Evolutionary conservation across 129 eudicot genomes (phyloP).

Genomic region (Mikania micrantha): DNA sequence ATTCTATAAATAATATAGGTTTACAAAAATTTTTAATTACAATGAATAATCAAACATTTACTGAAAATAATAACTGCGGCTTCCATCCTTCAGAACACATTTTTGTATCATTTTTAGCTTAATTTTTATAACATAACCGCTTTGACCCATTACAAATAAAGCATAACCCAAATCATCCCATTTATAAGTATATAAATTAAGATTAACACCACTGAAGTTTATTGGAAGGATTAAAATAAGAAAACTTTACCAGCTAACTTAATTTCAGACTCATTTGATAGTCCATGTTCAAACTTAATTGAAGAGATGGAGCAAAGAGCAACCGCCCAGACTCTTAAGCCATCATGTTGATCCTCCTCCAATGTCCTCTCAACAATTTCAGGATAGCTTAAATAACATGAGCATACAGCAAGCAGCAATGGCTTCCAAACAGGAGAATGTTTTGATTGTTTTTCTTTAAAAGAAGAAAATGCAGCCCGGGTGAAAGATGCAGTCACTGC

Average conservation of each 20-base stretch:
- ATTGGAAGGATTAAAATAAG: not conserved
- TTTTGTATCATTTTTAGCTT: not conserved
- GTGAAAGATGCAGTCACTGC: slow-evolving; percentile 36
- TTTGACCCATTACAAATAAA: not conserved
- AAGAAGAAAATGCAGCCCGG: slow-evolving; percentile 54
- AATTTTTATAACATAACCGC: not conserved
- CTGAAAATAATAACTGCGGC: not conserved
- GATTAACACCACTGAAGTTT: not conserved
- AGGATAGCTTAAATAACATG: slow-evolving; percentile 60
- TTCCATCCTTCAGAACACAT: not conserved
- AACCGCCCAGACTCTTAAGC: slow-evolving; percentile 46
- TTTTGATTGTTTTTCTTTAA: slow-evolving; percentile 37
- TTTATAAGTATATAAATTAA: not conserved
- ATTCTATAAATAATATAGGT: not conserved
- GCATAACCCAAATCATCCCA: not conserved
- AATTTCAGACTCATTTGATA: slow-evolving; percentile 49
- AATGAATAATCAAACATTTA: not conserved
- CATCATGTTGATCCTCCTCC: slow-evolving; percentile 45
- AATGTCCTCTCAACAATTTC: slow-evolving; percentile 43
- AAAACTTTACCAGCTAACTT: slow-evolving; percentile 52
- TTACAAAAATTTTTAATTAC: not conserved
- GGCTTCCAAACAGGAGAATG: slow-evolving; percentile 69
- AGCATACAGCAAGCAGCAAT: slow-evolving; percentile 54
- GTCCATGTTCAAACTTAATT: slow-evolving; percentile 43
- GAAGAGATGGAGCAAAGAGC: slow-evolving; percentile 45